Conservation (phyloP, 2,329 filamentous ascomycete genomes). For the Arthrobotrys sinensis region DNA sequence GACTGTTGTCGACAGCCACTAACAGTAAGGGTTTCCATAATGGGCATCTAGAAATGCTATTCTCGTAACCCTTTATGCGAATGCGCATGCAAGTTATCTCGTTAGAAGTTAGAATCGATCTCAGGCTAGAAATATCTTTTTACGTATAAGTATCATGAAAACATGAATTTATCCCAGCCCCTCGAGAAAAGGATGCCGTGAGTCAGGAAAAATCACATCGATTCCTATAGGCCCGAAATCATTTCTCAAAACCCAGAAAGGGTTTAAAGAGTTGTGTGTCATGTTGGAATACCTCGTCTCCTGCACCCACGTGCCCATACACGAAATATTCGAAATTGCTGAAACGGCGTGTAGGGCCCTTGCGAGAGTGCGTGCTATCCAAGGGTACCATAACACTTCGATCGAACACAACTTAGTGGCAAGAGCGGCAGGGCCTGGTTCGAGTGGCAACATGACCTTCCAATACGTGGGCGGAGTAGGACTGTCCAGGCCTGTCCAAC, state of each 20-base stretch:
- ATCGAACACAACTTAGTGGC: slow-evolving; percentile 2
- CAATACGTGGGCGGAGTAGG: neutral
- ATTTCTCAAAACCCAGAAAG: neutral
- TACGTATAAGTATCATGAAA: neutral
- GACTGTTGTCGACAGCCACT: neutral
- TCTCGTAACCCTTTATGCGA: neutral
- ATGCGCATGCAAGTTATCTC: slow-evolving; percentile 11
- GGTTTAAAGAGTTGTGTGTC: slow-evolving; percentile 17
- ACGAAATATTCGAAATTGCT: neutral
- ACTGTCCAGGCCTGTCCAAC: neutral
- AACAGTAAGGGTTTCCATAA: neutral
- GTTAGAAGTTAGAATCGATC: neutral
- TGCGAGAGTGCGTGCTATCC: neutral
- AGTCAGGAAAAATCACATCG: slow-evolving; percentile 3
- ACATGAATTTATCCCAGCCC: neutral
- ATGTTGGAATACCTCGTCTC: slow-evolving; percentile 28
- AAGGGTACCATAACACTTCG: slow-evolving; percentile 9
- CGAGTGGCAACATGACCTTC: slow-evolving; percentile 3
- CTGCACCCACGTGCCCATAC: slow-evolving; percentile 16
- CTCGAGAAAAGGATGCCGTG: neutral
- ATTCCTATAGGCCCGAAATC: neutral
- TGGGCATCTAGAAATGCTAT: slow-evolving; percentile 5
- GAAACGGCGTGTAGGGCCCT: neutral
- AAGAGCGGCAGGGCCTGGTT: slow-evolving; percentile 5
- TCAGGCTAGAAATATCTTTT: neutral